phyloP scores from a whole-genome alignment of 23 red algal species.

The Gracilaria caudata region DNA sequence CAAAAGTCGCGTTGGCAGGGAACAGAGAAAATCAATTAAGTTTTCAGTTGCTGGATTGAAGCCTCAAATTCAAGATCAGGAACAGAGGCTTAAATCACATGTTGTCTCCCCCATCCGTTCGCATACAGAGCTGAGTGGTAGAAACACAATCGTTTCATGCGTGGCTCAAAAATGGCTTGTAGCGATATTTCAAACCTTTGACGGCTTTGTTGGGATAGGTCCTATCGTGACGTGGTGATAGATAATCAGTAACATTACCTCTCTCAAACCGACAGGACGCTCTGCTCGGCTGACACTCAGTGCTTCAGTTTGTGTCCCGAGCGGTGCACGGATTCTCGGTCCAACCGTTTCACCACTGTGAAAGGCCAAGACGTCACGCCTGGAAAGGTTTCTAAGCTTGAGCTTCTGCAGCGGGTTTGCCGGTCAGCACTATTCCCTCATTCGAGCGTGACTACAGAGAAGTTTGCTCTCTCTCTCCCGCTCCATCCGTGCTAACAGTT shows the following conservation, averaged over 20 bases:
- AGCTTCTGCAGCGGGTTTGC: background rate
- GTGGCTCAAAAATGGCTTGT: conserved; percentile 4
- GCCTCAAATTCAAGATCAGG: background rate
- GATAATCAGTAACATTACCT: background rate
- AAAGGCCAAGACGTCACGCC: conserved; percentile 14
- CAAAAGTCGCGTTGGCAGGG: too few species aligned
- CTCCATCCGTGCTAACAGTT: background rate
- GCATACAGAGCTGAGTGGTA: background rate
- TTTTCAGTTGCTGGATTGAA: too few species aligned
- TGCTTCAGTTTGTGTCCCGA: background rate
- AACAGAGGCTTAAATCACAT: background rate
- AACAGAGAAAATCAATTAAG: too few species aligned
- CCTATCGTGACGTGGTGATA: background rate
- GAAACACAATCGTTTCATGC: background rate
- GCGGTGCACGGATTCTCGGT: background rate
- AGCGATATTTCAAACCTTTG: too few species aligned
- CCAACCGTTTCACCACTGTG: background rate
- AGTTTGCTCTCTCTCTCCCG: background rate
- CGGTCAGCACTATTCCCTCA: background rate
- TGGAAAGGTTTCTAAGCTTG: background rate
- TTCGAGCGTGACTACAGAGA: background rate
- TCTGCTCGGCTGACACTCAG: conserved; percentile 7
- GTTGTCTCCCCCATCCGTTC: background rate
- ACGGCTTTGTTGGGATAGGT: too few species aligned
- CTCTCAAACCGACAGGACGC: background rate